Evolutionary conservation across 179 eudicot species (phyloP), one percentile per base, ranked within the genome.

Genomic region (Camellia oleifera): DNA sequence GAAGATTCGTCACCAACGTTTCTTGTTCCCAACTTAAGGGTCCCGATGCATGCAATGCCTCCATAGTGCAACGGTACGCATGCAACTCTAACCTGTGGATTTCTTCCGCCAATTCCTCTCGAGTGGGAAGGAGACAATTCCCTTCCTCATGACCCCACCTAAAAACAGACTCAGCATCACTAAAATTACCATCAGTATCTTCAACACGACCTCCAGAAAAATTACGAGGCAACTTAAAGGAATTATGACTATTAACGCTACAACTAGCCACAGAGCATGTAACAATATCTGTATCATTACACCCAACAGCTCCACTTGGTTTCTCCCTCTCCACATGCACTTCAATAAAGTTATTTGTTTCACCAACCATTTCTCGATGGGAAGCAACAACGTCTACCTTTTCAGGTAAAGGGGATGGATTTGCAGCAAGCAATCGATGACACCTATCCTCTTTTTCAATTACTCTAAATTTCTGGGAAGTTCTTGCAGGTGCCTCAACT

Each of bases 21-120:
- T 93, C 98, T 77, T 91, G 90, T 86, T 93, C 98, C 98, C 98
- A 92, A 87, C 93, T 93, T 88, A 93, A 88, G 53, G 94, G 91
- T 80, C 98, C 97, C 11, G 87, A 89, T 79, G 94, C 98, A 91
- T 90, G 88, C 84, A 93, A 91, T 77, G 94, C 98, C 85, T 86
- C 92, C 82, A 93, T 84, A 66, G 88, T 91, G 87, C 91, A 75
- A 82, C 89, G 92, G 83, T 93, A 93, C 61, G 94, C 94, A 86
- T 91, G 91, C 85, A 92, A 88, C 88, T 93, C 98, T 88, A 92
- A 83, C 85, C 90, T 92, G 87, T 88, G 98, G 72, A 92, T 82
- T 84, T 88, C 90, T 50, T 83, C 89, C 0, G 82, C 82, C 87
- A 89, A 71, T 18, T 80, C 87, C 84, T 86, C 85, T 78, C 83